Evolutionary conservation across 202 grass and related monocot species (phyloP), one percentile per base, ranked within the genome.

Genomic region (Musa balbisiana): DNA sequence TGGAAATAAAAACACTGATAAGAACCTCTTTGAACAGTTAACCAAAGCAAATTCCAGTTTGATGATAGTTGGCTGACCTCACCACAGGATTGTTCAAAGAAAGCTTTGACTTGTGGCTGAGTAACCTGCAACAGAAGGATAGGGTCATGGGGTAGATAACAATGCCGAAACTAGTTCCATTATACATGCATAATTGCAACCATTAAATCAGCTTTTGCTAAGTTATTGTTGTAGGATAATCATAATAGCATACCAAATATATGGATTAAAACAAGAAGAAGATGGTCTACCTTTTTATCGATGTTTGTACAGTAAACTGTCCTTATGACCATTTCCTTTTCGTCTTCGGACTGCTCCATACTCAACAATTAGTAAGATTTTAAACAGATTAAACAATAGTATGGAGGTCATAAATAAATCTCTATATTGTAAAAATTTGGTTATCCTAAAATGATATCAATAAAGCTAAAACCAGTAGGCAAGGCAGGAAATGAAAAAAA

Each of bases 301-400:
- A 93, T 97, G 83, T 93, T 97, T 93, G 93, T 91, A 90, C 93
- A 97, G 77, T 97, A 97, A 75, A 93, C 83, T 29, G 93, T 97
- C 49, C 90, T 81, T 56, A 97, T 84, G 43, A 93, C 93, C 93
- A 97, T 89, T 83, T 91, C 90, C 84, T 85, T 97, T 68, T 97
- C 93, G 62, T 93, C 88, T 55, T 97, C 88, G 10, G 93, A 83
- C 93, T 97, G 87, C 52, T 53, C 24, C 16, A 73, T 10, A 33
- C 8, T 16, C 14, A 58, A 63, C 21, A 52, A 23, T 72, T 64
- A 51, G 68, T 29, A 72, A 71, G 25, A 80, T 50, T 1, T 49
- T 10, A 51, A 70, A 17, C 33, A 70, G 15, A 70, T 22, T 3
- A 21, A 55, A 13, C 25, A 73, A 14, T 67, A 43, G 24, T 11